Evolutionary conservation across 176 grass and related monocot genomes (phyloP).

Genomic region (Eleusine indica): DNA sequence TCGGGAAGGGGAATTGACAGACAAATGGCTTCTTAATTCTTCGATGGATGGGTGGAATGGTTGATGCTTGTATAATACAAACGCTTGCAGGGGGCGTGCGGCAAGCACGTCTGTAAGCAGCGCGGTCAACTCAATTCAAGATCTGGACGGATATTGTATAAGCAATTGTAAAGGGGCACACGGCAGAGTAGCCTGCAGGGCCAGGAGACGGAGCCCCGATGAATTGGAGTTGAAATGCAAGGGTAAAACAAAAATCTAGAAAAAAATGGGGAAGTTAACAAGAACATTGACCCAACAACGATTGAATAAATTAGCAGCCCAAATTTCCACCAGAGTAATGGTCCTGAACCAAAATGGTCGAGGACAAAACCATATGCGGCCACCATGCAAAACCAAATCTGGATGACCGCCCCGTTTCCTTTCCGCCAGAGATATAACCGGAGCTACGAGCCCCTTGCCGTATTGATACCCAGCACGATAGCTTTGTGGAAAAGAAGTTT

Average conservation of each 20-base stretch:
- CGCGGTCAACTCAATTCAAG: conserved; percentile 42
- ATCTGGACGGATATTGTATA: not conserved
- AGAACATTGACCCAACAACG: conserved; percentile 19
- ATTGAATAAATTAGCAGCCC: conserved; percentile 20
- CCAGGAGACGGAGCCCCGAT: not conserved
- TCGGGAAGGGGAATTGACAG: conserved; percentile 29
- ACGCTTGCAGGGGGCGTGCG: conserved; percentile 26
- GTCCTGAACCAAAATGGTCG: conserved; percentile 26
- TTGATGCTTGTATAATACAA: conserved; percentile 30
- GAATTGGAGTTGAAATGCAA: conserved; percentile 14
- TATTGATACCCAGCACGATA: conserved; percentile 43
- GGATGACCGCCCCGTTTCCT: conserved; percentile 20
- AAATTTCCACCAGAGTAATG: conserved; percentile 38
- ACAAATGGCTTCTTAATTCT: conserved; percentile 31
- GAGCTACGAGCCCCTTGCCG: conserved; percentile 37
- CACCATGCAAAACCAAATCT: conserved; percentile 42
- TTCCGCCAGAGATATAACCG: conserved; percentile 25
- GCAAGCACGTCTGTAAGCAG: conserved; percentile 26
- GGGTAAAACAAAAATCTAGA: not conserved
- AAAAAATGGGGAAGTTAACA: not conserved
- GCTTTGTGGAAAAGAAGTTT: conserved; percentile 37
- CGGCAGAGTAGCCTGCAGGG: conserved; percentile 10
- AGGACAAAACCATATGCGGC: conserved; percentile 13
- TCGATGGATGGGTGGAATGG: conserved; percentile 18
- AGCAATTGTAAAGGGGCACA: not conserved